Evolutionary conservation across 352 stramenopile genomes (phyloP).

Genomic region (Pythium aristosporum): DNA sequence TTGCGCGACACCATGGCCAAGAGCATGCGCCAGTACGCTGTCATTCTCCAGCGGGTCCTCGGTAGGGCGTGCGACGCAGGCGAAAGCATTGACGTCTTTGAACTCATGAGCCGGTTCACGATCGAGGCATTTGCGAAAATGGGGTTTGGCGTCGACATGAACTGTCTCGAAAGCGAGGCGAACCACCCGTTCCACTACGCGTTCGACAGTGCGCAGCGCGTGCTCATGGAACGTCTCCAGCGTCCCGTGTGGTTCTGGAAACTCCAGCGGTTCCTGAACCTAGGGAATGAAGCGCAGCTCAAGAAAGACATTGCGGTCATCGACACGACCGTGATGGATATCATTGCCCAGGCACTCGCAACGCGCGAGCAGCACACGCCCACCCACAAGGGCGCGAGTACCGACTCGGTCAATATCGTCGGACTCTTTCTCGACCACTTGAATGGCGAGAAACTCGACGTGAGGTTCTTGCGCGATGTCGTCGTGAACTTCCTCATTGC

Average conservation of each 20-base stretch:
- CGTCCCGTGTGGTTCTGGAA: conserved; percentile 49
- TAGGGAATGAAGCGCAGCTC: conserved; percentile 41
- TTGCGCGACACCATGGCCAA: conserved; percentile 39
- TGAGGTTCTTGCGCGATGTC: conserved; percentile 62
- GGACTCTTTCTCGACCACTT: conserved; percentile 50
- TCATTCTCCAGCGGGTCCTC: conserved; percentile 14
- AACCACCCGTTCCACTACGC: conserved; percentile 32
- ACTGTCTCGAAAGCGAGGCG: conserved; percentile 13
- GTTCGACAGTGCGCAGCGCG: conserved; percentile 43
- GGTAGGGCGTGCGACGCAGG: conserved; percentile 4
- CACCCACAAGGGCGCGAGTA: conserved; percentile 1
- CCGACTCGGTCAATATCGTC: conserved; percentile 32
- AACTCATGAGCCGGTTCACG: conserved; percentile 45
- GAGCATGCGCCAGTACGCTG: background rate
- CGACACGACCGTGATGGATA: conserved; percentile 45
- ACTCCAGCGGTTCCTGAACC: conserved; percentile 28
- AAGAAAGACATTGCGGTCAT: conserved; percentile 40
- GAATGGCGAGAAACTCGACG: conserved; percentile 34
- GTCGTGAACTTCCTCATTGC: conserved; percentile 83
- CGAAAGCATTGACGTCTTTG: conserved; percentile 32
- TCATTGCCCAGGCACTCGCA: conserved; percentile 38
- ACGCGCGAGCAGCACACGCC: conserved; percentile 12
- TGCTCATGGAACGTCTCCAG: conserved; percentile 31
- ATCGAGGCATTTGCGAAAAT: conserved; percentile 52
- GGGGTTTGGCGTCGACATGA: conserved; percentile 34